phyloP scores from a whole-genome alignment of 1,284 basidiomycete genomes.

The Rhodotorula sp. region DNA sequence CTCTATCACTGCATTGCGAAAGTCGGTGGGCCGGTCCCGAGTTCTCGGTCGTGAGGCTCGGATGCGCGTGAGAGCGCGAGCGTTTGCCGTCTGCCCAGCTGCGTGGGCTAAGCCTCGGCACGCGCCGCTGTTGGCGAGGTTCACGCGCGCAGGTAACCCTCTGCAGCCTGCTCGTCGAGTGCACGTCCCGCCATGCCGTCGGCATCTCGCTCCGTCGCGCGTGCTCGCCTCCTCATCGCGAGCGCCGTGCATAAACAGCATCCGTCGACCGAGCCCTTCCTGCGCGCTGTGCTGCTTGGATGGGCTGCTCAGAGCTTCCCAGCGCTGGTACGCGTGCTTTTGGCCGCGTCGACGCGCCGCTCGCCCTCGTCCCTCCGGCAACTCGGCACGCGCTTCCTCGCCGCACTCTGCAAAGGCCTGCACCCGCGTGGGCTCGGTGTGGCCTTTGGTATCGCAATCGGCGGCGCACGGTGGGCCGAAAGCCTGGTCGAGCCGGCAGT shows the following conservation, averaged over 20 bases:
- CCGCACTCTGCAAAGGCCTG: conserved; percentile 6
- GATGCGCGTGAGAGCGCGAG: too few species aligned
- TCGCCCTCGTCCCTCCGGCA: background rate
- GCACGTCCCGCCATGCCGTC: background rate
- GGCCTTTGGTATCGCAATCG: conserved; percentile 35
- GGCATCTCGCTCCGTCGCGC: background rate
- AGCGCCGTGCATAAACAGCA: conserved; percentile 2
- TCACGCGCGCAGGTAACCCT: too few species aligned
- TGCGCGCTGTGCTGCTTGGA: conserved; percentile 37
- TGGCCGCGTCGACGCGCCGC: background rate
- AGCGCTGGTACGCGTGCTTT: conserved; percentile 21
- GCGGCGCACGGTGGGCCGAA: conserved; percentile 37
- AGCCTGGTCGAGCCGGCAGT: conserved; percentile 22
- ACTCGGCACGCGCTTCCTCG: background rate
- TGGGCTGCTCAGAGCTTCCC: conserved; percentile 27
- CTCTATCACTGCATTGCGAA: too few species aligned
- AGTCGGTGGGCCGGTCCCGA: too few species aligned
- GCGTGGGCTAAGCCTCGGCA: too few species aligned
- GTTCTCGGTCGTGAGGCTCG: too few species aligned
- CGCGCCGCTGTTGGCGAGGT: too few species aligned
- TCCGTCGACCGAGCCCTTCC: conserved; percentile 36
- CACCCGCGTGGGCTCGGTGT: conserved; percentile 24
- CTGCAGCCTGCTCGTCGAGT: background rate
- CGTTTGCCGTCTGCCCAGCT: too few species aligned
- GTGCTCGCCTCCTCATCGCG: background rate